A percentile compares a stretch with the other conserved stretches of the same genome.
Conservation (phyloP, 2,329 filamentous ascomycete species). For the Emmonsia crescens region DNA sequence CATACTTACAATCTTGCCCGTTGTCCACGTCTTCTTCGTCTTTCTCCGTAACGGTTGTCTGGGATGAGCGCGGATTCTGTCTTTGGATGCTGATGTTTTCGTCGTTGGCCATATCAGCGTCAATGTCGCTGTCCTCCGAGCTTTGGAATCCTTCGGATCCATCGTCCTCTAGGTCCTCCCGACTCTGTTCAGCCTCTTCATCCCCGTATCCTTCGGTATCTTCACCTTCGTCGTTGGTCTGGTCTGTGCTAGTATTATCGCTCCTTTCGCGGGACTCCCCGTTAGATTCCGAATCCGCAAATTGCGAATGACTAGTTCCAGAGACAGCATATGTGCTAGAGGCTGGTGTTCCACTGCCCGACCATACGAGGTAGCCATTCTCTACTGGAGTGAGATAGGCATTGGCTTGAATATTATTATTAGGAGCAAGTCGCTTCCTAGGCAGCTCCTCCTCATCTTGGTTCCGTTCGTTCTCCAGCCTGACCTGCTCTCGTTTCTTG, state of each 20-base stretch:
- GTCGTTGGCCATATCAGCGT: neutral
- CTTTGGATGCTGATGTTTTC: neutral
- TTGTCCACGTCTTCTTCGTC: neutral
- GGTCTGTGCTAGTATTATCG: neutral
- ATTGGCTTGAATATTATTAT: neutral
- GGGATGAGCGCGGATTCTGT: neutral
- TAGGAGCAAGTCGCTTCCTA: neutral
- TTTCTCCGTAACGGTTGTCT: neutral
- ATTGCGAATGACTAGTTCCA: neutral
- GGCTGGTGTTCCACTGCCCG: neutral
- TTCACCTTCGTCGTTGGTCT: neutral
- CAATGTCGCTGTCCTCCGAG: neutral
- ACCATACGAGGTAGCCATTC: neutral
- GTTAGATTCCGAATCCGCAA: slow-evolving; percentile 4
- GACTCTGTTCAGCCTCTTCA: neutral
- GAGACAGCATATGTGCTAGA: neutral
- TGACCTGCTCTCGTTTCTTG: neutral
- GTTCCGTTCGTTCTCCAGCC: neutral
- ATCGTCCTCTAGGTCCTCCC: neutral
- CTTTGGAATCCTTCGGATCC: neutral
- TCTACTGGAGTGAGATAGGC: neutral
- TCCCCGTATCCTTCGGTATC: neutral
- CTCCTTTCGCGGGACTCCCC: neutral
- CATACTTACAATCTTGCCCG: neutral
- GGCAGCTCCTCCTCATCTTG: neutral